Evolutionary conservation across 805 yeast genomes (phyloP), one percentile per base, ranked within the genome.

Genomic region (Komagataella mondaviorum): DNA sequence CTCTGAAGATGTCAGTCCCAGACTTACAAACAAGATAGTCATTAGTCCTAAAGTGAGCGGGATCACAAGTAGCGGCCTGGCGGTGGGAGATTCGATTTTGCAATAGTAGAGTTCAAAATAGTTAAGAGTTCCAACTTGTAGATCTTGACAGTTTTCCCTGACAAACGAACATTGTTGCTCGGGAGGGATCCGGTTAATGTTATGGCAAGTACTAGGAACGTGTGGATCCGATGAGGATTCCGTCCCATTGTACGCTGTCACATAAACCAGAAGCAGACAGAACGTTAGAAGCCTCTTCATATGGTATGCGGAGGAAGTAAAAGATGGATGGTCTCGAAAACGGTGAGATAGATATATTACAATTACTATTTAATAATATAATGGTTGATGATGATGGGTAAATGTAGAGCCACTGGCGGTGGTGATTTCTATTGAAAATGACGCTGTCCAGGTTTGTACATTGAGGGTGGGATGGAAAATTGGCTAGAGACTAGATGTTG

Each of bases 1-100:
- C 58, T 88, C 90, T 10, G 91, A 81, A 0, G 97, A 95, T 1
- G 93, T 81, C 4, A 85, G 60, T 0, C 96, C 96, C 51, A 93
- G 71, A 0, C 81, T 70, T 12, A 78, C 66, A 56, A 90, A 87
- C 45, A 84, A 63, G 2, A 74, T 59, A 1, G 72, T 43, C 43
- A 65, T 51, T 7, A 63, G 48, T 1, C 55, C 5, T 0, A 52
- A 17, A 0, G 60, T 45, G 2, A 57, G 3, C 1, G 69, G 67
- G 1, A 65, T 47, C 2, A 58, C 48, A 1, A 63, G 23, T 49
- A 58, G 47, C 6, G 51, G 50, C 47, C 62, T 50, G 4, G 54
- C 49, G 0, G 46, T 12, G 3, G 50, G 48, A 1, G 57, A 51
- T 8, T 53, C 45, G 1, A 60, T 30, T 4, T 59, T 49, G 49